These are phyloP conservation scores for Arctium minus DNA, from an alignment of 129 eudicot genomes.

Conservation along the genomic window DNA sequence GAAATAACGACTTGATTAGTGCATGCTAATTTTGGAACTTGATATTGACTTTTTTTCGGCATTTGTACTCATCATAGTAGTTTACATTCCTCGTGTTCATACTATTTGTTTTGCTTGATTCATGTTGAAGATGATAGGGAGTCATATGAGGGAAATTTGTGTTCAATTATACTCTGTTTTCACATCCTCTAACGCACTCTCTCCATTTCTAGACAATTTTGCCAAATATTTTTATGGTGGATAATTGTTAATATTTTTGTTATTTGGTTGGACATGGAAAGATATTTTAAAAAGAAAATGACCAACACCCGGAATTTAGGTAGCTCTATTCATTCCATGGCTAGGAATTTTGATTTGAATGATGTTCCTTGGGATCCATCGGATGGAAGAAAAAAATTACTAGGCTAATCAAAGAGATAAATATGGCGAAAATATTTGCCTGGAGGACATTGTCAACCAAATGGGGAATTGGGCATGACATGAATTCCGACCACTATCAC, in stretches of 20 bases:
- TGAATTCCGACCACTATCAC: too few species aligned
- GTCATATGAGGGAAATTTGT: not conserved
- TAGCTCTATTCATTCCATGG: too few species aligned
- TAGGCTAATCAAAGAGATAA: not conserved
- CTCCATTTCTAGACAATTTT: too few species aligned
- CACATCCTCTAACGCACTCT: not conserved
- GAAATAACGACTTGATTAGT: not conserved
- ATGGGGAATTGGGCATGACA: not conserved
- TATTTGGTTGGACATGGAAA: not conserved
- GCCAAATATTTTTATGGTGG: not conserved
- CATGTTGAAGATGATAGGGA: not conserved
- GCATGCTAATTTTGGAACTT: slow-evolving; percentile 1
- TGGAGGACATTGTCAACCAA: not conserved
- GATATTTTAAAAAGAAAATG: not conserved
- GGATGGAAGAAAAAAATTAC: not conserved
- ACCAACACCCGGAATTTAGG: not conserved
- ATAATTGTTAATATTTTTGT: not conserved
- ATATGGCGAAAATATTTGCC: not conserved
- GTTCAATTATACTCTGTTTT: not conserved
- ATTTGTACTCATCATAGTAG: not conserved
- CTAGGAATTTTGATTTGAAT: not conserved
- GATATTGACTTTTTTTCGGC: not conserved
- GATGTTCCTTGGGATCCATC: not conserved
- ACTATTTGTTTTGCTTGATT: not conserved
- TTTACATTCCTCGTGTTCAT: not conserved